These are phyloP conservation scores for Hypomontagnella submonticulosa DNA, from an alignment of 495 filamentous ascomycete species.

Conservation along the genomic window DNA sequence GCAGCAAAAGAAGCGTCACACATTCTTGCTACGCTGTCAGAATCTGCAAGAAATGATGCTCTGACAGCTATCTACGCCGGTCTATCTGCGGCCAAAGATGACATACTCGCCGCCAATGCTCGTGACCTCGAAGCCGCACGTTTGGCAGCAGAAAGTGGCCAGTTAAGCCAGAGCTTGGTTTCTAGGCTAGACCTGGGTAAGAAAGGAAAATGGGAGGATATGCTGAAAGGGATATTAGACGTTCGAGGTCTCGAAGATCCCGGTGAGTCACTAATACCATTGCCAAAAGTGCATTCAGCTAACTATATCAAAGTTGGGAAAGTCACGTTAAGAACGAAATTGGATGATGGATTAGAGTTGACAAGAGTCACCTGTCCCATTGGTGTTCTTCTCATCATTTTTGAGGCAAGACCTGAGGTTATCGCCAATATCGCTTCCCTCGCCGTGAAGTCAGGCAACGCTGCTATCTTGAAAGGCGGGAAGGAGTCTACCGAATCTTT, in stretches of 20 bases:
- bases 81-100: constrained; percentile 71
- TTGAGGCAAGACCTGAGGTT: constrained; percentile 96
- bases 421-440: constrained; percentile 99
- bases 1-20: constrained; percentile 77
- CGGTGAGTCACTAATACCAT: constrained; percentile 62
- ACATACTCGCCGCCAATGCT: constrained; percentile 87
- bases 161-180: constrained; percentile 85
- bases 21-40: constrained; percentile 71
- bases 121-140: constrained; percentile 79
- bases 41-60: constrained; percentile 79
- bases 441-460: constrained; percentile 96
- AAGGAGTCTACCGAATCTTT: constrained; percentile 97
- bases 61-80: constrained; percentile 82
- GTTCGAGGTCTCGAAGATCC: constrained; percentile 90
- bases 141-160: constrained; percentile 75
- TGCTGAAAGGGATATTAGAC: constrained; percentile 94
- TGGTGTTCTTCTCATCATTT: constrained; percentile 95
- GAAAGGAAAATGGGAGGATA: constrained; percentile 94
- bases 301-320: constrained; percentile 73
- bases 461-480: constrained; percentile 95
- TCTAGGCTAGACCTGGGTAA: constrained; percentile 87
- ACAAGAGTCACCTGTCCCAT: constrained; percentile 93
- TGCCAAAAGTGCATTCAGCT: constrained; percentile 9
- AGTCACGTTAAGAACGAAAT: constrained; percentile 79
- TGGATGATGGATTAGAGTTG: constrained; percentile 89